Conservation (phyloP, 805 yeast species). For the Ogataea corticis region DNA sequence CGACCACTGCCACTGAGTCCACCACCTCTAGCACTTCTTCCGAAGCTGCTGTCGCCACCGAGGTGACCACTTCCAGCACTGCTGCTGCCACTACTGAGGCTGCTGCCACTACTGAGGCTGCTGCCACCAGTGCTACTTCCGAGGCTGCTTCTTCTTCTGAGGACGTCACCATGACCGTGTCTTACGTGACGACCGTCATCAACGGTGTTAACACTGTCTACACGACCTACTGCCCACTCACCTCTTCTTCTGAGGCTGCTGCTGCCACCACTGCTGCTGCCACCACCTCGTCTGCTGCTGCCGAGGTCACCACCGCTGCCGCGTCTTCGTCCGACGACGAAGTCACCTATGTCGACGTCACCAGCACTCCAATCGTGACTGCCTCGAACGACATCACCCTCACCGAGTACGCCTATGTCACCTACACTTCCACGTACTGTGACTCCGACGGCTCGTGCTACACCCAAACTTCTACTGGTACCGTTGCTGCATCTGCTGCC, state of each 20-base stretch:
- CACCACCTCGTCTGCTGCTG: conserved; percentile 14
- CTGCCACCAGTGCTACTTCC: conserved; percentile 6
- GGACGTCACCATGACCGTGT: conserved; percentile 9
- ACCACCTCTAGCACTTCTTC: conserved; percentile 11
- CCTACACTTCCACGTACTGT: conserved; percentile 25
- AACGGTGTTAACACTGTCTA: conserved; percentile 19
- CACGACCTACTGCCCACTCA: conserved; percentile 26
- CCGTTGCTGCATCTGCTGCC: conserved; percentile 4
- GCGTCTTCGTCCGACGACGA: conserved; percentile 11
- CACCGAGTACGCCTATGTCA: conserved; percentile 30
- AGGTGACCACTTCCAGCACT: conserved; percentile 12
- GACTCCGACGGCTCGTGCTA: conserved; percentile 10
- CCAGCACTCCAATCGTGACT: conserved; percentile 42
- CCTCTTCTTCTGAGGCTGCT: conserved; percentile 15
- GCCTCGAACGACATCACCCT: conserved; percentile 41
- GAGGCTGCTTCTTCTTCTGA: conserved; percentile 6
- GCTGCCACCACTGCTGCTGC: conserved; percentile 16
- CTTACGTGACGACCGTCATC: conserved; percentile 18
- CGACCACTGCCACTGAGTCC: conserved; percentile 8
- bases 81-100: conserved; percentile 12
- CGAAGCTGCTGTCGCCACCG: conserved; percentile 9
- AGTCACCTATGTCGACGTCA: conserved; percentile 21
- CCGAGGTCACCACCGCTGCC: conserved; percentile 13
- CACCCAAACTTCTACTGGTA: conserved; percentile 10
- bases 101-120: conserved; percentile 12